These are phyloP conservation scores for Colletotrichum lini DNA, from an alignment of 2,329 filamentous ascomycete species.

Conservation along the genomic window DNA sequence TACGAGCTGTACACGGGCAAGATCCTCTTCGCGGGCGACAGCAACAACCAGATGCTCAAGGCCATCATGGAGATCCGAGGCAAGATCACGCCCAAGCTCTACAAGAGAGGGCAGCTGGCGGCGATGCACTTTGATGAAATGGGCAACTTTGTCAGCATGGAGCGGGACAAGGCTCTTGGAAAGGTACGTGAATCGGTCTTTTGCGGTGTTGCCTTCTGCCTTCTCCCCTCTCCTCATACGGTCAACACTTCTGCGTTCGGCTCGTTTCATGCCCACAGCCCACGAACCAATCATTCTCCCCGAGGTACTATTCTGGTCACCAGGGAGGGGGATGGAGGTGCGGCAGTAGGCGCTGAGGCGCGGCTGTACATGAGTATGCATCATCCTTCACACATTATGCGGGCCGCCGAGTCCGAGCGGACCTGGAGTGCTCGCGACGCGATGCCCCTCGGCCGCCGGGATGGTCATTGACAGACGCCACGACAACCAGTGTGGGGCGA, in stretches of 20 bases:
- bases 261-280: conserved; percentile 22
- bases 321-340: no score
- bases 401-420: conserved; percentile 23
- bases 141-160: conserved; percentile 86
- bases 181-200: conserved; percentile 69
- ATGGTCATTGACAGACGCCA: background rate
- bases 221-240: conserved; percentile 25
- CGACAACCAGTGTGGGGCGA: conserved; percentile 3
- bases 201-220: conserved; percentile 32
- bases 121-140: conserved; percentile 87
- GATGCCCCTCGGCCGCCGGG: conserved; percentile 11
- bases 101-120: conserved; percentile 84
- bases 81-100: conserved; percentile 89
- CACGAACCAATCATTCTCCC: conserved; percentile 11
- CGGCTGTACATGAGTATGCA: conserved; percentile 44
- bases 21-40: conserved; percentile 93
- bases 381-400: conserved; percentile 17
- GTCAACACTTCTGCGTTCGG: conserved; percentile 26
- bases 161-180: conserved; percentile 88
- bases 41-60: conserved; percentile 98
- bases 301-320: conserved; percentile 36
- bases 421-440: conserved; percentile 10
- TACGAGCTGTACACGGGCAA: conserved; percentile 98
- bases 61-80: conserved; percentile 97
- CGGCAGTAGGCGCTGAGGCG: conserved; percentile 46